phyloP scores from a whole-genome alignment of 768 basidiomycete genomes.

The Lactifluus subvellereus region DNA sequence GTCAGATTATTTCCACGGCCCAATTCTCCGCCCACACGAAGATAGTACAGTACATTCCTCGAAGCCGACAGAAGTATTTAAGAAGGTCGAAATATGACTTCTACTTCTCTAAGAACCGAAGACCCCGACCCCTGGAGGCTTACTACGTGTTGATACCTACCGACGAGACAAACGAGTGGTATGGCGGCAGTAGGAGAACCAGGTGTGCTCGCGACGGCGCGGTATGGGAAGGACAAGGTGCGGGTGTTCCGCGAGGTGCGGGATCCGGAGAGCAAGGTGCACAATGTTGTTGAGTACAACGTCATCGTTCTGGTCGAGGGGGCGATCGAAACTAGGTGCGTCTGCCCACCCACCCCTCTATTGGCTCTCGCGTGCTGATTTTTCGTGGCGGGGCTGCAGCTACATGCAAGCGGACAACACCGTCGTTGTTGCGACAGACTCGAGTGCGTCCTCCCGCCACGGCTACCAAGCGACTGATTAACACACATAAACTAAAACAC shows the following conservation, averaged over 20 bases:
- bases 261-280: slow-evolving; percentile 43
- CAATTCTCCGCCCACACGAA: too few relatives aligned
- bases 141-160: too few relatives aligned
- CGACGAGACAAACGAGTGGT: too few relatives aligned
- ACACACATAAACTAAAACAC: background rate
- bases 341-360: background rate
- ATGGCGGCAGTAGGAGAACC: background rate
- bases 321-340: slow-evolving; percentile 66
- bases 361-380: background rate
- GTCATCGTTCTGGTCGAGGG: slow-evolving; percentile 80
- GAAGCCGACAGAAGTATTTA: too few relatives aligned
- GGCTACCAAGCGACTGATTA: background rate
- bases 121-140: too few relatives aligned
- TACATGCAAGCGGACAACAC: slow-evolving; percentile 88
- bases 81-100: too few relatives aligned
- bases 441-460: slow-evolving; percentile 33
- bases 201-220: slow-evolving; percentile 41
- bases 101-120: too few relatives aligned
- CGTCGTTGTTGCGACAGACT: slow-evolving; percentile 87
- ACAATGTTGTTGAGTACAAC: slow-evolving; percentile 80
- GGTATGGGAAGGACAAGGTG: slow-evolving; percentile 87
- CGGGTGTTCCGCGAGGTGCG: slow-evolving; percentile 83
- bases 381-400: slow-evolving; percentile 33
- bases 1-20: background rate
- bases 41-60: too few relatives aligned